These are phyloP conservation scores for Dioszegia aurantiaca DNA, from an alignment of 768 basidiomycete genomes.

Conservation along the genomic window DNA sequence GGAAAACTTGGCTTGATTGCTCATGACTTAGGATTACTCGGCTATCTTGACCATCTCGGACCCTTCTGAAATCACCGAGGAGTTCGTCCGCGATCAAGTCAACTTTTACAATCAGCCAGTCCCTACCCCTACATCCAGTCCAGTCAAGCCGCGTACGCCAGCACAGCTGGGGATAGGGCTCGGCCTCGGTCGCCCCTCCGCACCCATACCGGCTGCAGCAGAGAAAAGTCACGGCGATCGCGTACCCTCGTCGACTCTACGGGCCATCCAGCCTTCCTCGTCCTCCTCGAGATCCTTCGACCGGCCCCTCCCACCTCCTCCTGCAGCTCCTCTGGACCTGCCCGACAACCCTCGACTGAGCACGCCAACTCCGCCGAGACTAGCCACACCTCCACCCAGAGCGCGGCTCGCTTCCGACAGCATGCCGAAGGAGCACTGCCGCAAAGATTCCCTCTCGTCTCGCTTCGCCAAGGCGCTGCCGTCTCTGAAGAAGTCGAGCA, in stretches of 20 bases:
- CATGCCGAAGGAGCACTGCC: not conserved
- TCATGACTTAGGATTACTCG: constrained; percentile 36
- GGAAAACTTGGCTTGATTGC: not conserved
- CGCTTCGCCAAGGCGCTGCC: constrained; percentile 14
- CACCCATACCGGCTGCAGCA: too few relatives aligned
- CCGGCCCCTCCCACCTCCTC: constrained; percentile 8
- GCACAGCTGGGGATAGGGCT: constrained; percentile 7
- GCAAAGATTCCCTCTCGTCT: constrained; percentile 20
- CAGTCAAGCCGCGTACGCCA: constrained; percentile 4
- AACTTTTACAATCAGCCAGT: constrained; percentile 16
- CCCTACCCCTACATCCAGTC: constrained; percentile 9
- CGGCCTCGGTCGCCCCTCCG: constrained; percentile 1
- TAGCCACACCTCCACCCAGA: not conserved
- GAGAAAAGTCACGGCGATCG: not conserved
- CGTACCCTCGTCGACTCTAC: not conserved
- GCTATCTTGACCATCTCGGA: constrained; percentile 41
- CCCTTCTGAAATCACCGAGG: constrained; percentile 34
- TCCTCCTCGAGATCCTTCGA: constrained; percentile 3
- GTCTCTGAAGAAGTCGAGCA: not conserved
- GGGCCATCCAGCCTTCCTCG: constrained; percentile 2
- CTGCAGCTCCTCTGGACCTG: not conserved
- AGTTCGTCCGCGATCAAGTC: constrained; percentile 32
- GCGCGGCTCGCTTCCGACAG: not conserved
- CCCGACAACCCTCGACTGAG: constrained; percentile 1
- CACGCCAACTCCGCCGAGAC: not conserved